Evolutionary conservation across 2,329 filamentous ascomycete species (phyloP).

Genomic region (Camillea tinctor): DNA sequence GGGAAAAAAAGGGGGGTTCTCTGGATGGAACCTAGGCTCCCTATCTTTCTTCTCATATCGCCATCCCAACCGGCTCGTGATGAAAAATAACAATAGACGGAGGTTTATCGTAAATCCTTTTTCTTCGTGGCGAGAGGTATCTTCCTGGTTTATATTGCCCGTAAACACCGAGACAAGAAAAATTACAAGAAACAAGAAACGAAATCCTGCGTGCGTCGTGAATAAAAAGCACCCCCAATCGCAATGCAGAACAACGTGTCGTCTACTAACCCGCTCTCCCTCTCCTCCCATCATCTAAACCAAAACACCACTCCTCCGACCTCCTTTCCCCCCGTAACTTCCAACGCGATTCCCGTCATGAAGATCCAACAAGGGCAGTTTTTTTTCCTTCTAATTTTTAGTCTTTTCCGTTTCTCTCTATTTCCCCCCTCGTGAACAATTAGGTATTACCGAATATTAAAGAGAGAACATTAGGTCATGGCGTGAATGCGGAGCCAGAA

Average conservation of each 20-base stretch:
- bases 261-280: constrained; percentile 23
- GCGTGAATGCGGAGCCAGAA: constrained; percentile 31
- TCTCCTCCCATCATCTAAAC: constrained; percentile 27
- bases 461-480: constrained; percentile 38
- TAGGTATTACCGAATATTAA: constrained; percentile 41
- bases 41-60: constrained; percentile 1
- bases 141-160: constrained; percentile 20
- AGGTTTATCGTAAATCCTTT: constrained; percentile 38
- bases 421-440: constrained; percentile 20
- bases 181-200: constrained; percentile 41
- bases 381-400: too few species aligned
- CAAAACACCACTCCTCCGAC: constrained; percentile 14
- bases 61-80: constrained; percentile 18
- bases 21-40: not conserved
- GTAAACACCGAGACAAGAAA: constrained; percentile 39
- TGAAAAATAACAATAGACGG: constrained; percentile 27
- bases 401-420: not conserved
- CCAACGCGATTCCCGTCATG: constrained; percentile 38
- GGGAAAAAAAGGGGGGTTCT: not conserved
- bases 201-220: constrained; percentile 33
- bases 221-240: constrained; percentile 32
- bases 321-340: constrained; percentile 28
- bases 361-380: constrained; percentile 14
- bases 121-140: constrained; percentile 34
- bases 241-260: constrained; percentile 37